Base-by-base conservation (phyloP, 768 basidiomycete genomes). In the Phanerochaete carnosa region DNA sequence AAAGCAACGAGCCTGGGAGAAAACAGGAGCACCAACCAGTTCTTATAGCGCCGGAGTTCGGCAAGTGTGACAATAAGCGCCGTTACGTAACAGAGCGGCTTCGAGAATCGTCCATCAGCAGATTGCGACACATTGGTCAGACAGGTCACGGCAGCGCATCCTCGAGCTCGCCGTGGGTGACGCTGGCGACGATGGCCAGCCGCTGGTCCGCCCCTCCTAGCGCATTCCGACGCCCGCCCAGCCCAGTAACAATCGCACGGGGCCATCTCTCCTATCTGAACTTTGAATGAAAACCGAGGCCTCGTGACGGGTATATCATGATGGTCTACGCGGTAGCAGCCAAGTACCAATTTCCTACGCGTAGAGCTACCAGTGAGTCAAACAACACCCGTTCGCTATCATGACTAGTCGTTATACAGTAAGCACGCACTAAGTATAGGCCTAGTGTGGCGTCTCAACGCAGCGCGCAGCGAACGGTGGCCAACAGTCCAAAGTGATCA, bases 401-500 rank as follows among this genome's bases (percentile, higher is more conserved):
- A n/a, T n/a, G n/a, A n/a, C n/a, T n/a, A n/a, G n/a, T n/a, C n/a
- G n/a, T n/a, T n/a, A n/a, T n/a, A 35, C 6, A 35, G 33, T 7
- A 35, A 7, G 13, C 13, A 35, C 33, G 13, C 33, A 35, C 6
- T 35, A 6, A 13, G 7, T 35, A 13, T 35, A 7, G 8, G 19
- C 19, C 11, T 43, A 19, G 39, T 19, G 39, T 43, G 19, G 39
- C n/a, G 39, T 19, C 15, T 43, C 39, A 43, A 7, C 23, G 7
- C 32, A 68, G 56, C 29, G 73, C 43, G n/a, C n/a, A n/a, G n/a
- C 70, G 69, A 57, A 79, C 66, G 39, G 75, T 62, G 75, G 79
- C 68, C 66, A 72, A 65, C 56, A 92, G 72, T 3, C 88, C 90
- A 70, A 75, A 86, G 62, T 92, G 90, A 65, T 92, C 90, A 65